Conservation (phyloP, 2,329 filamentous ascomycete species). For the Aspergillus neoniger region DNA sequence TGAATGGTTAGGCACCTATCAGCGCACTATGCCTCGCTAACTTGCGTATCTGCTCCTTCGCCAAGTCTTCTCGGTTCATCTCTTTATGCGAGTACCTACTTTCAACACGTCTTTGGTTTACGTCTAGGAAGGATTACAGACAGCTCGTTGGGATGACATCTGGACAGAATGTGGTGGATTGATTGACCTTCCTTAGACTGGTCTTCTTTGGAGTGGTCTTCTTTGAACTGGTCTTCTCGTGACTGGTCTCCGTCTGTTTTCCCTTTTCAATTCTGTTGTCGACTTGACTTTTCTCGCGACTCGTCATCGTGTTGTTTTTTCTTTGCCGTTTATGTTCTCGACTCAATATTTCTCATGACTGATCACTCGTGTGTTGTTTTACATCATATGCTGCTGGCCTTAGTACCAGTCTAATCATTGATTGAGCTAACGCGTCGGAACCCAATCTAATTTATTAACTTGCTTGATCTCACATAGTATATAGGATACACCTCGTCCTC, state of each 20-base stretch:
- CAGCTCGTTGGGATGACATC: too few relatives aligned
- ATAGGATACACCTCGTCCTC: background rate
- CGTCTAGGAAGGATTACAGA: too few relatives aligned
- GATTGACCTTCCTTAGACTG: too few relatives aligned
- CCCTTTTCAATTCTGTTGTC: background rate
- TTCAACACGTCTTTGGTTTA: too few relatives aligned
- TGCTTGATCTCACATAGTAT: background rate
- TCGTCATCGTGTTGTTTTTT: background rate
- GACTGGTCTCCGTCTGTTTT: background rate
- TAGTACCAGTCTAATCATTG: background rate
- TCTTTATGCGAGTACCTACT: too few relatives aligned
- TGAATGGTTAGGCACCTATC: conserved; percentile 35
- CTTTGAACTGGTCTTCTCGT: too few relatives aligned
- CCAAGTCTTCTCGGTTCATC: background rate
- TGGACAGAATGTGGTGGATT: too few relatives aligned
- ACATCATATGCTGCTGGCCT: background rate
- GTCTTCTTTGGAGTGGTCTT: too few relatives aligned
- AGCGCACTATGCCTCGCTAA: conserved; percentile 27
- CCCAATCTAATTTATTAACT: background rate
- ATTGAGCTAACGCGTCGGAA: background rate
- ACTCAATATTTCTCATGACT: background rate
- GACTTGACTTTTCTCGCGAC: background rate
- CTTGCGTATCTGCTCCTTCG: background rate
- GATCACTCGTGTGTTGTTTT: background rate
- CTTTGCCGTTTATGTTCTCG: background rate